phyloP scores from a whole-genome alignment of 208 protist genomes.

The Acanthamoeba royreba region DNA sequence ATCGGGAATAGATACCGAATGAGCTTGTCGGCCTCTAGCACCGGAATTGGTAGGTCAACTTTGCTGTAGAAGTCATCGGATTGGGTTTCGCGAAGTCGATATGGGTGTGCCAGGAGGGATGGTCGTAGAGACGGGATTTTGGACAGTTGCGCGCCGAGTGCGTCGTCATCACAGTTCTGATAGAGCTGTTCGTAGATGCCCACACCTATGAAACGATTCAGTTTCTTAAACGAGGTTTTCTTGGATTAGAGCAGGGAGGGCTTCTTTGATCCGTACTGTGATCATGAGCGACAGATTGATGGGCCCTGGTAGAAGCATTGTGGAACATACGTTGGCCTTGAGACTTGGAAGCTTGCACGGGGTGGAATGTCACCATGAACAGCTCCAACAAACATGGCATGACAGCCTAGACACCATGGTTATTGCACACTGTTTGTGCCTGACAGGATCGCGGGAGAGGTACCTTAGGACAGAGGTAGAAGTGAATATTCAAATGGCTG shows the following conservation, averaged over 20 bases:
- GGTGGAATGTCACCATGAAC: conserved; percentile 44
- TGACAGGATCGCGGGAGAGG: too few species aligned
- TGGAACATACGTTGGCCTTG: neutral
- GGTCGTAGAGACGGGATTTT: neutral
- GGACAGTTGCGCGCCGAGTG: too few species aligned
- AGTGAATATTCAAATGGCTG: conserved; percentile 6
- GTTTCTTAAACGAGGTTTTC: too few species aligned
- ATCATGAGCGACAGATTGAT: neutral
- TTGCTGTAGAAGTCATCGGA: conserved; percentile 16
- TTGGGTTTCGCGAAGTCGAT: conserved; percentile 4
- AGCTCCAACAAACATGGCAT: conserved; percentile 18
- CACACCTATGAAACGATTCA: neutral
- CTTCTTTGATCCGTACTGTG: too few species aligned
- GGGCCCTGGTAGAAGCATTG: neutral
- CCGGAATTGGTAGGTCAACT: neutral
- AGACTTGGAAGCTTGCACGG: neutral
- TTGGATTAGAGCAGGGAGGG: too few species aligned
- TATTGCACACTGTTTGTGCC: too few species aligned
- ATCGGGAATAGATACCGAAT: too few species aligned
- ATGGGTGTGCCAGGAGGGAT: neutral
- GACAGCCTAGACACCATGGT: neutral
- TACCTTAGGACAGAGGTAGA: conserved; percentile 7
- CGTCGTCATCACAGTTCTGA: neutral
- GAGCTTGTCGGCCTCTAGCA: conserved; percentile 41
- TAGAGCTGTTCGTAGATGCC: conserved; percentile 30